Evolutionary conservation across 2,329 filamentous ascomycete species (phyloP), one percentile per base, ranked within the genome.

Genomic region (Pseudomassariella vexata): DNA sequence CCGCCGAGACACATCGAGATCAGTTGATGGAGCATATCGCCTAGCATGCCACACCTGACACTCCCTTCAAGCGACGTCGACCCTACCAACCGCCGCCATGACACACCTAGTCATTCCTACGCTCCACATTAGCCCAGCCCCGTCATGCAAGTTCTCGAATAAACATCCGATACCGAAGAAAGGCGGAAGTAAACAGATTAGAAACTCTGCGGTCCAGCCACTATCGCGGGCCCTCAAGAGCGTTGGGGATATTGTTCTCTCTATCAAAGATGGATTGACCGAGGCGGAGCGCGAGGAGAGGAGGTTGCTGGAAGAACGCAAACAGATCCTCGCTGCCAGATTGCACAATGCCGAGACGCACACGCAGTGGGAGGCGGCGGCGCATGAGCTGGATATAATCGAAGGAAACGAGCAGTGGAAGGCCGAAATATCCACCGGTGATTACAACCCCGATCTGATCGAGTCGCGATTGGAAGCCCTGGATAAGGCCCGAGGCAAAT

Each of bases 391-490:
- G 25, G 89, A 95, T 52, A 56, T 69, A 8, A 63, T 95, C 10
- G 86, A 95, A 53, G 80, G 80, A 27, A 87, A 90, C 50, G 79
- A 90, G 44, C 61, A 66, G 18, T 95, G 89, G 89, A 95, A 95
- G 54, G 56, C 67, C 19, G 75, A 85, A 30, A 60, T 73, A 7
- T 53, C 49, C 1, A 57, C 70, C n/a, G 63, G 71, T 28, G 81
- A 88, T 45, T 92, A 89, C 55, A 77, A 90, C 47, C 72, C 77
- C 1, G 63, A 64, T 0, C 63, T 94, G 7, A 76, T 95, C 24
- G 67, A 79, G 41, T 64, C 72, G 19, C 78, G 85, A n/a, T 62
- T 94, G 25, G 63, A 67, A 32, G 77, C 87, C 42, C 68, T 95
- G 38, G 82, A 94, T 44, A 70, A 82, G 9, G 88, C 87, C 11